Conservation (phyloP, 192 early-diverging fungal genomes). For the Backusella luteola region DNA sequence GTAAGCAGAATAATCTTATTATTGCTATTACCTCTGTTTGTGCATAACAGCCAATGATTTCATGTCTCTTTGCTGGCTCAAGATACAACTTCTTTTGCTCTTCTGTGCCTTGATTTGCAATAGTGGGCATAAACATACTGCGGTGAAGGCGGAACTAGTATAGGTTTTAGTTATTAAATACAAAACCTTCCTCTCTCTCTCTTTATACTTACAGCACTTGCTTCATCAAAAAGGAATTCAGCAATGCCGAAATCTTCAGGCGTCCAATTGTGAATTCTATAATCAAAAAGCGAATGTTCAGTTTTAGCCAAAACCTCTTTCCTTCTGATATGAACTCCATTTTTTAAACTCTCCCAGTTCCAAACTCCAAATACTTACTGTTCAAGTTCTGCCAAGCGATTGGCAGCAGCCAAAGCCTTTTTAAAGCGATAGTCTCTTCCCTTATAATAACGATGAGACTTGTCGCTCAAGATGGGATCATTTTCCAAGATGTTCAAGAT, state of each 20-base stretch:
- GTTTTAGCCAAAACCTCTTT: background rate
- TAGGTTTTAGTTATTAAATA: too few species aligned
- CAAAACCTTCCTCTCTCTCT: background rate
- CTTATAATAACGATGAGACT: constrained; percentile 66
- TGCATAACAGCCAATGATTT: constrained; percentile 86
- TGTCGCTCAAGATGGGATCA: constrained; percentile 63
- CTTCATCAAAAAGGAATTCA: constrained; percentile 58
- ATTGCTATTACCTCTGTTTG: constrained; percentile 78
- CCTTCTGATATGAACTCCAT: background rate
- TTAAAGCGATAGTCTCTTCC: constrained; percentile 66
- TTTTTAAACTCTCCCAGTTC: background rate
- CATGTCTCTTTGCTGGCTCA: constrained; percentile 64
- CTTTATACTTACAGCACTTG: constrained; percentile 44
- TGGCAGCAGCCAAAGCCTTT: constrained; percentile 57
- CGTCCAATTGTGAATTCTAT: constrained; percentile 53
- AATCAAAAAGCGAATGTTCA: background rate
- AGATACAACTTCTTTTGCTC: constrained; percentile 79
- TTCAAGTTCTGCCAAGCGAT: constrained; percentile 59
- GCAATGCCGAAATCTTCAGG: constrained; percentile 48
- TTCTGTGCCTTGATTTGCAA: constrained; percentile 67
- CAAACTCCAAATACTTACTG: constrained; percentile 29
- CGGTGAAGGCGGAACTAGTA: constrained; percentile 66
- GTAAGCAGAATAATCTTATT: constrained; percentile 9
- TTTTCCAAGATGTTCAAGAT: constrained; percentile 56
- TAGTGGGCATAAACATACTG: constrained; percentile 82